Evolutionary conservation across 768 basidiomycete genomes (phyloP), one percentile per base, ranked within the genome.

Genomic region (Pulveroboletus sp.): DNA sequence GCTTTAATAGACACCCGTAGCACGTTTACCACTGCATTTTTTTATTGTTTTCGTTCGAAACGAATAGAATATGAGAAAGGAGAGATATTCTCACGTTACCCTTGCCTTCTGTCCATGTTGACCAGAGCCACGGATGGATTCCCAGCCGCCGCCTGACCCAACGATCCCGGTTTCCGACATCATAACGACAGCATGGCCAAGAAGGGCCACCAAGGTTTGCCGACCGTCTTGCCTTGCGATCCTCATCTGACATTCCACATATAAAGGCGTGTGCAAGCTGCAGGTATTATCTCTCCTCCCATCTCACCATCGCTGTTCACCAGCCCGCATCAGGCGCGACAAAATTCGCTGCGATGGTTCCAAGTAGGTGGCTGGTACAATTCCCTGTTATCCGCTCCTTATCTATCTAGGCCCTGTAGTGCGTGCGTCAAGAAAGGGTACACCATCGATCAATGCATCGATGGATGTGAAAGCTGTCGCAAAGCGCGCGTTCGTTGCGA

Each of bases 391-490:
- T 24, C 2, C 9, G n/a, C 16, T 35, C 29, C 25, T 39, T 29
- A 33, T 24, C 44, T 20, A 31, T 40, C 6, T 50, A 82, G 81
- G 54, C 83, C 83, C n/a, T 84, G 82, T 59, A 66, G 70, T 39
- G 75, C 75, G 19, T 85, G 84, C 55, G 57, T 69, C 24, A 83
- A 75, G 69, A 83, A 79, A 52, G 77, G 79, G 12, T 75, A 75
- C 57, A 52, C 63, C 25, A 64, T 72, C 40, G 73, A 79, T 52
- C 75, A 78, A 56, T 85, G 84, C 55, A 71, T 76, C 33, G 79
- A 82, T 53, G 83, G 83, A 2, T 85, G 83, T 55, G 79, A 81
- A 56, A 67, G 72, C 23, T 84, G 83, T 55, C 72, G 84, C 46
- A 70, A 75, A 29, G 73, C 76, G 56, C 71, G 75, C 32, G 56